These are phyloP conservation scores for Dendryphion nanum DNA, from an alignment of 2,329 filamentous ascomycete genomes.

Conservation along the genomic window DNA sequence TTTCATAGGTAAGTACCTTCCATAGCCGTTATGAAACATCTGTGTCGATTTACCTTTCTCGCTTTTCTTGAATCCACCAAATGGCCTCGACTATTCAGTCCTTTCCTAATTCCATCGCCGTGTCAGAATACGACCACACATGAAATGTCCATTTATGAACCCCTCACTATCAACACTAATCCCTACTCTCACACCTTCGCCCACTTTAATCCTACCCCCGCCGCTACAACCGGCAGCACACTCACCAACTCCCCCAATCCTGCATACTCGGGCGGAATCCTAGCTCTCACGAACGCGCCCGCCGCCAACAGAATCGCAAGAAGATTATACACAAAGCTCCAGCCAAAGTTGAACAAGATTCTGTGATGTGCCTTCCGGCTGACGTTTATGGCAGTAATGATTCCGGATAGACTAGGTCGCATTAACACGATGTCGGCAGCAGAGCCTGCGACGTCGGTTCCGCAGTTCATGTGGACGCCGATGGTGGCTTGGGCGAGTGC, in stretches of 20 bases:
- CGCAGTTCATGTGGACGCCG: slow-evolving; percentile 65
- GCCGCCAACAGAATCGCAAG: slow-evolving; percentile 66
- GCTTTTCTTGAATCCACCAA: too few species aligned
- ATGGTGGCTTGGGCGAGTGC: slow-evolving; percentile 69
- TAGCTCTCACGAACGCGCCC: slow-evolving; percentile 53
- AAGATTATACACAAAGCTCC: slow-evolving; percentile 69
- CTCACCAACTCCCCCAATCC: slow-evolving; percentile 73
- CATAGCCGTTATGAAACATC: too few species aligned
- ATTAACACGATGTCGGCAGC: slow-evolving; percentile 70
- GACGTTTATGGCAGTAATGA: slow-evolving; percentile 58
- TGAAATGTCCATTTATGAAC: too few species aligned
- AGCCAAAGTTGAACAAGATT: slow-evolving; percentile 65
- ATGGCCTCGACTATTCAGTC: too few species aligned
- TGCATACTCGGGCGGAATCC: slow-evolving; percentile 65
- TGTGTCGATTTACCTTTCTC: too few species aligned
- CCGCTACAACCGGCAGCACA: slow-evolving; percentile 65
- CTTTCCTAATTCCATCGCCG: too few species aligned
- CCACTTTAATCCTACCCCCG: slow-evolving; percentile 50
- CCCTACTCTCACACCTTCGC: slow-evolving; percentile 16
- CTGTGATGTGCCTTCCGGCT: slow-evolving; percentile 42
- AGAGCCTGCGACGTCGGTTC: slow-evolving; percentile 60
- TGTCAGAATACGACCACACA: too few species aligned
- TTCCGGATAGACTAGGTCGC: slow-evolving; percentile 52
- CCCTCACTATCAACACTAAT: too few species aligned
- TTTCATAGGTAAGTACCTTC: too few species aligned